Evolutionary conservation across 495 filamentous ascomycete genomes (phyloP), one percentile per base, ranked within the genome.

Genomic region (Thermothielavioides terrestris): DNA sequence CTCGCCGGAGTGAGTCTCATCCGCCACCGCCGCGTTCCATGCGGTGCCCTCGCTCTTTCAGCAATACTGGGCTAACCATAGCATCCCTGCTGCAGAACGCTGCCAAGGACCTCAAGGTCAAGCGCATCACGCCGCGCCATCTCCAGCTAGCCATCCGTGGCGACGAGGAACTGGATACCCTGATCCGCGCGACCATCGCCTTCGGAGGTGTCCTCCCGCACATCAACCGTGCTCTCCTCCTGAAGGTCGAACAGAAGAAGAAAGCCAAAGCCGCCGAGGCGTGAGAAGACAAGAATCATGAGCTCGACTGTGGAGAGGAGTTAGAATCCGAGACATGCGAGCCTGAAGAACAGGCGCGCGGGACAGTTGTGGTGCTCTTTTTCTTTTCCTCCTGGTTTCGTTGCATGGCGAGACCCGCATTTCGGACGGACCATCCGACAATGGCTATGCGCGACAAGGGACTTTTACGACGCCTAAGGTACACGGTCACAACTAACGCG

Each of bases 221-320:
- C 68, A 98, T 98, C 86, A 96, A 98, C 75, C 86, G 92, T 55
- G 92, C 92, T 20, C 76, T 98, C 52, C 77, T 98, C 54, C 79
- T 97, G 63, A 98, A 98, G 84, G 94, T 97, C 45, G 94, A 97
- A 72, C 89, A 97, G 72, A 97, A 96, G 86, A 98, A 98, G 88
- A 94, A 91, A 77, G 79, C 70, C 68, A 88, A 87, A 80, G 73
- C 76, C 38, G 66, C 71, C 48, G 79, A 82, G 61, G 75, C 70
- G 42, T 83, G 25, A 31, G 28, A 27, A 12, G 23, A 35, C n/a
- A 6, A 34, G 32, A 15, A 42, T 49, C 31, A 2, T 37, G 9
- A 2, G 26, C 11, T 18, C 26, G 15, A 17, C 14, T 11, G 6
- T 25, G 27, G 30, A 14, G 37, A 14, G 17, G 39, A 23, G n/a